phyloP scores from a whole-genome alignment of 2,329 filamentous ascomycete species.

The Xylariaceae sp. region DNA sequence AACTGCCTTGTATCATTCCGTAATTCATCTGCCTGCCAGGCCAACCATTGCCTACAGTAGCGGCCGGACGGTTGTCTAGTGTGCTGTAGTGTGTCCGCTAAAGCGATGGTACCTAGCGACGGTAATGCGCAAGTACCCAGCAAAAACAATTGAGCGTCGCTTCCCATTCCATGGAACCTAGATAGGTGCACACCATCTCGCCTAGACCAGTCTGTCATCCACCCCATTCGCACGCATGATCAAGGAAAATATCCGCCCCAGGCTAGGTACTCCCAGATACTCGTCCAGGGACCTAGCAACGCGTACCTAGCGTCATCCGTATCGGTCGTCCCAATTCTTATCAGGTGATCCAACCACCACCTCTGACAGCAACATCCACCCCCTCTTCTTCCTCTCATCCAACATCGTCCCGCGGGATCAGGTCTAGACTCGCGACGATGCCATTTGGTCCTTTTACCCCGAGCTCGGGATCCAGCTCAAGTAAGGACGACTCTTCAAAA shows the following conservation, averaged over 20 bases:
- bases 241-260: no score
- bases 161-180: neutral
- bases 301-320: no score
- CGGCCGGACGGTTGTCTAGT: neutral
- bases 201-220: neutral
- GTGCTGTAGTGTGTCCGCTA: neutral
- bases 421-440: conserved; percentile 14
- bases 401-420: conserved; percentile 3
- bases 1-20: no score
- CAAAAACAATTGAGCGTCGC: neutral
- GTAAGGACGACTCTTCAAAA: conserved; percentile 31
- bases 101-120: neutral
- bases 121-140: neutral
- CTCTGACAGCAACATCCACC: conserved; percentile 1
- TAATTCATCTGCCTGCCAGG: neutral
- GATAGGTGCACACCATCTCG: neutral
- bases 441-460: conserved; percentile 19
- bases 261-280: no score
- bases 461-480: conserved; percentile 8
- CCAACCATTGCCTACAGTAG: neutral
- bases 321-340: neutral
- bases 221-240: neutral
- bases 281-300: no score
- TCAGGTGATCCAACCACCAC: neutral
- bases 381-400: neutral